Conservation (phyloP, 2,329 filamentous ascomycete genomes). For the Paraconiothyrium sp. region DNA sequence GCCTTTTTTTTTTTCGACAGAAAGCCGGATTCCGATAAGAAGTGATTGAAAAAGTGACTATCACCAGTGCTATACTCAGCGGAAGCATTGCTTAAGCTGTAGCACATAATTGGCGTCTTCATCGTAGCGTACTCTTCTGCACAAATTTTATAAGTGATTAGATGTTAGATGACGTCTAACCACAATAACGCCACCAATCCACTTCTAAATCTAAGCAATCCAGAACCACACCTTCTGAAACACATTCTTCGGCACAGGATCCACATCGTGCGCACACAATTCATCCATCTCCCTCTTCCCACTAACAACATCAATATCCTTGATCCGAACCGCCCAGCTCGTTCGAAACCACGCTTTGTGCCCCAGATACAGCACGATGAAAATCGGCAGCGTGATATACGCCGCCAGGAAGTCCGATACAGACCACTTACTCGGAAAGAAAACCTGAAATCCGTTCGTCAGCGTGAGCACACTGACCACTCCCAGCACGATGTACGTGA, state of each 20-base stretch:
- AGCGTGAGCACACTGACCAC: constrained; percentile 51
- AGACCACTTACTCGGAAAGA: constrained; percentile 57
- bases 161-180: background rate
- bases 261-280: constrained; percentile 43
- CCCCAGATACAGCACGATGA: constrained; percentile 44
- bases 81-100: too few relatives aligned
- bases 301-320: constrained; percentile 45
- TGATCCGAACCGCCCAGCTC: constrained; percentile 35
- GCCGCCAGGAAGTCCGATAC: constrained; percentile 62
- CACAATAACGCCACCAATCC: background rate
- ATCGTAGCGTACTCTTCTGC: too few relatives aligned
- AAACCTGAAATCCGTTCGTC: constrained; percentile 61
- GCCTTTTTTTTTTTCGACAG: too few relatives aligned
- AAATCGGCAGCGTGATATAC: constrained; percentile 57
- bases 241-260: constrained; percentile 46
- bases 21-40: too few relatives aligned
- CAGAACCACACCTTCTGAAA: constrained; percentile 48
- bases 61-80: too few relatives aligned
- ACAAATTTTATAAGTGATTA: too few relatives aligned
- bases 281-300: constrained; percentile 50
- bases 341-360: constrained; percentile 47
- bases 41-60: too few relatives aligned
- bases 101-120: too few relatives aligned
- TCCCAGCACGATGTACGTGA: constrained; percentile 68
- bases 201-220: constrained; percentile 36